These are phyloP conservation scores for Lachnellula arida DNA, from an alignment of 2,329 filamentous ascomycete species.

Conservation along the genomic window DNA sequence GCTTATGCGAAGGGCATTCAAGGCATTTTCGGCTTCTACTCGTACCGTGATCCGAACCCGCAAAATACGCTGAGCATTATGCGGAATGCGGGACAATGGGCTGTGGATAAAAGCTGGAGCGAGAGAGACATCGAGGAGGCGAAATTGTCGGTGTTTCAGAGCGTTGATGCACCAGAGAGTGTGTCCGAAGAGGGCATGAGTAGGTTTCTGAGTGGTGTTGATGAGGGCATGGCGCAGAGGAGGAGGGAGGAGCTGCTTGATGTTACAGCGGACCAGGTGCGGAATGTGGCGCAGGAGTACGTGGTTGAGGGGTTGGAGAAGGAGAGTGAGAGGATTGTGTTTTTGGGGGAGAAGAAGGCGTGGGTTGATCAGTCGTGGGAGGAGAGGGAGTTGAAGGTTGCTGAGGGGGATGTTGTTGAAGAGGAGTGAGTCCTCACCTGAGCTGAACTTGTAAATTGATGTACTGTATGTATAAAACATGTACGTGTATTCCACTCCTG, in stretches of 20 bases:
- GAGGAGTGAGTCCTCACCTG: neutral
- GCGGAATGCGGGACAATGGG: conserved; percentile 76
- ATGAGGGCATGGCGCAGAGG: conserved; percentile 82
- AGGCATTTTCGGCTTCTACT: conserved; percentile 90
- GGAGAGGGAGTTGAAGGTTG: neutral
- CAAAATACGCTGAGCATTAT: conserved; percentile 84
- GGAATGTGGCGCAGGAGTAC: conserved; percentile 75
- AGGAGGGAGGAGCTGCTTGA: conserved; percentile 82
- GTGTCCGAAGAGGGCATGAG: conserved; percentile 86
- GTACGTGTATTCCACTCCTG: neutral
- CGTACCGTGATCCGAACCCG: conserved; percentile 94
- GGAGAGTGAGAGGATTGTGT: conserved; percentile 58
- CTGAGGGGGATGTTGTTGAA: neutral
- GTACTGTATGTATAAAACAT: neutral
- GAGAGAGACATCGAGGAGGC: conserved; percentile 88
- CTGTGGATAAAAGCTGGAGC: conserved; percentile 74
- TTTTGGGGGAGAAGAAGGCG: conserved; percentile 78
- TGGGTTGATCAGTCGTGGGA: conserved; percentile 75
- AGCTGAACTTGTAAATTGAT: too few relatives aligned
- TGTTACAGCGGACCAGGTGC: conserved; percentile 75
- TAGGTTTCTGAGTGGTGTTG: conserved; percentile 78
- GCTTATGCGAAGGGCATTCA: conserved; percentile 76
- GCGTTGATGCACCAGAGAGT: conserved; percentile 79
- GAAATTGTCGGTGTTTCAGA: conserved; percentile 91
- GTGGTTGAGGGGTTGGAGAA: conserved; percentile 63